Conservation (phyloP, 495 filamentous ascomycete genomes). For the Beverwykella pulmonaria region DNA sequence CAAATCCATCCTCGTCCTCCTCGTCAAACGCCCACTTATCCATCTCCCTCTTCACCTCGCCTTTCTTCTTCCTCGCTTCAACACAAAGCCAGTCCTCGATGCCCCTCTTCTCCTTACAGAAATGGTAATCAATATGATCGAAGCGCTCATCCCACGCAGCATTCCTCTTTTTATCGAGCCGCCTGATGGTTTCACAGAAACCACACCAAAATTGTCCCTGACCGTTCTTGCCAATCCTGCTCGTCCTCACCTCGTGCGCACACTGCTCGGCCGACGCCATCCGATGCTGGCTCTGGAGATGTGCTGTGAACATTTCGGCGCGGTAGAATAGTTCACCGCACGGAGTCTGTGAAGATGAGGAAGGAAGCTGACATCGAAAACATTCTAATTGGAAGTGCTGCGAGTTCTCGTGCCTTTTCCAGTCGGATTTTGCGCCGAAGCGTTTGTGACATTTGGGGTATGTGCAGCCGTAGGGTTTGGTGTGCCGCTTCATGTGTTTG, state of each 20-base stretch:
- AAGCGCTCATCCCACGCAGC: conserved; percentile 73
- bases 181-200: conserved; percentile 68
- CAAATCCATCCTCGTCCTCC: conserved; percentile 17
- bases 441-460: conserved; percentile 69
- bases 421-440: conserved; percentile 94
- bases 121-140: conserved; percentile 87
- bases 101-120: conserved; percentile 54
- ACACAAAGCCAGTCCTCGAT: conserved; percentile 55
- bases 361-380: conserved; percentile 66
- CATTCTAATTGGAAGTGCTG: conserved; percentile 77
- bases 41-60: conserved; percentile 30
- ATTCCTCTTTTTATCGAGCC: conserved; percentile 56
- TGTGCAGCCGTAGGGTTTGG: conserved; percentile 86
- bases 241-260: conserved; percentile 44
- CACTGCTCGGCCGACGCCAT: conserved; percentile 9
- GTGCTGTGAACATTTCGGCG: conserved; percentile 62
- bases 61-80: conserved; percentile 41
- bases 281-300: conserved; percentile 51
- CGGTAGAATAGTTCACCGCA: conserved; percentile 53
- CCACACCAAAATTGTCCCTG: conserved; percentile 86
- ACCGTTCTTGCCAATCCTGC: conserved; percentile 68
- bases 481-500: conserved; percentile 88
- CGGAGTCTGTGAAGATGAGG: conserved; percentile 34
- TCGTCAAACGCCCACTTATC: conserved; percentile 27
- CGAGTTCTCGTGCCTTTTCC: conserved; percentile 92